phyloP scores from a whole-genome alignment of 208 protist species.

The Leishmania amazonensis region DNA sequence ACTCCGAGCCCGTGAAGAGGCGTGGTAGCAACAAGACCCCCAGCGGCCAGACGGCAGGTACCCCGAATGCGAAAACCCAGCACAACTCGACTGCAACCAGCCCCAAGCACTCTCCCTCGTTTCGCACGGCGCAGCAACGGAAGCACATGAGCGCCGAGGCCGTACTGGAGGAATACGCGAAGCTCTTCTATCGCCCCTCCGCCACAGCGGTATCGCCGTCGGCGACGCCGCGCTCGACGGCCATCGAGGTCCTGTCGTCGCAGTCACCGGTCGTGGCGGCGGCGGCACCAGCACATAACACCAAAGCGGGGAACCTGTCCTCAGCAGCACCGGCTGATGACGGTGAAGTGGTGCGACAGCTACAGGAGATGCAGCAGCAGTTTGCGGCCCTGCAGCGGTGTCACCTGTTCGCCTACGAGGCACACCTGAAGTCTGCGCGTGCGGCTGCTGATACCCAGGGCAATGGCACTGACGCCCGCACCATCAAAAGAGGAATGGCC shows the following conservation, averaged over 20 bases:
- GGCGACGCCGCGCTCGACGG: not conserved
- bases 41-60: slow-evolving; percentile 6
- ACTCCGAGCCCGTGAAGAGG: not conserved
- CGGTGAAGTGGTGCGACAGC: slow-evolving; percentile 8
- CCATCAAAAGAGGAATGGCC: not conserved
- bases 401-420: slow-evolving; percentile 24
- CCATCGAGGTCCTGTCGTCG: no score
- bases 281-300: not conserved
- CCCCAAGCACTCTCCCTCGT: not conserved
- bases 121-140: slow-evolving; percentile 11
- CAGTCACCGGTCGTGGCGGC: no score
- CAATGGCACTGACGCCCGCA: not conserved
- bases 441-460: not conserved
- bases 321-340: not conserved
- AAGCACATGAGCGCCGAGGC: slow-evolving; percentile 5
- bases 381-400: slow-evolving; percentile 20
- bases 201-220: not conserved
- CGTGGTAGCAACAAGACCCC: not conserved
- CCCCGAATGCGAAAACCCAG: not conserved
- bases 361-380: slow-evolving; percentile 17
- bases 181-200: slow-evolving; percentile 19
- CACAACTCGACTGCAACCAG: not conserved
- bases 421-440: not conserved
- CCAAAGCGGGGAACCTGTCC: not conserved
- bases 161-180: slow-evolving; percentile 18